A percentile compares a stretch with the other conserved stretches of the same genome.
Evolutionary conservation across 108 stramenopile species (phyloP).

Genomic region (Nannochloropsis gaditana): DNA sequence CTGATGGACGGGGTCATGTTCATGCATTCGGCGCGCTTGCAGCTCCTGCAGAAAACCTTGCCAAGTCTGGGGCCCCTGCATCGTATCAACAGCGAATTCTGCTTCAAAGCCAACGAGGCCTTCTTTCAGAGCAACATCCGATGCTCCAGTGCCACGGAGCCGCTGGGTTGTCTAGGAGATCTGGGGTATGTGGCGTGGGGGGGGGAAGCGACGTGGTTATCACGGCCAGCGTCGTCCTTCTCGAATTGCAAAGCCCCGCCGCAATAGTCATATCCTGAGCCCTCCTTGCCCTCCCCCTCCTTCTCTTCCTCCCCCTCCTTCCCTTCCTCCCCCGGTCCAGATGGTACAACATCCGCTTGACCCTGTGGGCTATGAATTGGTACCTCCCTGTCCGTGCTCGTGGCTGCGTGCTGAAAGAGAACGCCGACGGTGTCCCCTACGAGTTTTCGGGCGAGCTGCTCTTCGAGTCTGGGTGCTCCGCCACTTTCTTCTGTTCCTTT

Average conservation of each 20-base stretch:
- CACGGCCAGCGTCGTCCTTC: no score
- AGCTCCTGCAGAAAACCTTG: not conserved
- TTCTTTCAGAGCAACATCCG: not conserved
- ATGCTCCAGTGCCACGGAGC: not conserved
- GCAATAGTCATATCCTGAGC: not conserved
- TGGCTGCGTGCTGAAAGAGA: not conserved
- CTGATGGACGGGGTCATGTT: slow-evolving; percentile 11
- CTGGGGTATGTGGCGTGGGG: not conserved
- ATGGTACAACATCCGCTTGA: not conserved
- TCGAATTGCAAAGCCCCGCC: no score
- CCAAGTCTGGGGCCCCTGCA: not conserved
- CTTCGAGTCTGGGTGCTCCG: not conserved
- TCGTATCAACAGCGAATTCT: not conserved
- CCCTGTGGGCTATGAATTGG: not conserved
- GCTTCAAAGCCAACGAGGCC: not conserved
- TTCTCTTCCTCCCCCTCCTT: not conserved
- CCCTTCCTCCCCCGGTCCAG: not conserved
- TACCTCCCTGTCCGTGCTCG: not conserved
- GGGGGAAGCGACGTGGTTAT: no score
- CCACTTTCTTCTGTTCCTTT: not conserved
- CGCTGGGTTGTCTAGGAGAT: not conserved
- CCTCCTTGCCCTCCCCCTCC: not conserved
- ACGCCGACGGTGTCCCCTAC: not conserved
- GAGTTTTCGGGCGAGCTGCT: not conserved
- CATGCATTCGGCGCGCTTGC: slow-evolving; percentile 1